A percentile compares a stretch with the other conserved stretches of the same genome.
Evolutionary conservation across 176 grass and related monocot genomes (phyloP).

Genomic region (Oryza brachyantha): DNA sequence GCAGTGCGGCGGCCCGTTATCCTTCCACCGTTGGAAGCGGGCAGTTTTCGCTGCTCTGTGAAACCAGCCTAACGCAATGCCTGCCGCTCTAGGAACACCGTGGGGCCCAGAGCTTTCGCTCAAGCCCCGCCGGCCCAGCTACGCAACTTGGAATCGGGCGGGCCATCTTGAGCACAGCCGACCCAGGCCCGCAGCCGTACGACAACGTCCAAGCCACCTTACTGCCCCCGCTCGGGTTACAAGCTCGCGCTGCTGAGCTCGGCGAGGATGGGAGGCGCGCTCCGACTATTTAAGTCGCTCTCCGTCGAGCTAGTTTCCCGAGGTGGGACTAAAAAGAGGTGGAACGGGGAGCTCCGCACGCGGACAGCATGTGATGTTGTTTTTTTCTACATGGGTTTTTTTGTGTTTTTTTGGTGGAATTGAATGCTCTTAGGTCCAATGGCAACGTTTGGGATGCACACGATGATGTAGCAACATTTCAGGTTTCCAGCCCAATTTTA

Average conservation of each 20-base stretch:
- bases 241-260: constrained; percentile 28
- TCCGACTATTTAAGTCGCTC: neutral
- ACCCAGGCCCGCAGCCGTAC: neutral
- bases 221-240: constrained; percentile 23
- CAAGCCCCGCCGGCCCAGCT: neutral
- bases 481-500: neutral
- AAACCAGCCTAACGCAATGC: constrained; percentile 32
- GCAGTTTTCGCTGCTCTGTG: constrained; percentile 43
- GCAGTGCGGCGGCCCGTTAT: constrained; percentile 23
- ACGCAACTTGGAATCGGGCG: constrained; percentile 27
- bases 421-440: too few species aligned
- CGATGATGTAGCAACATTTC: neutral
- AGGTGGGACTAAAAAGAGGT: constrained; percentile 36
- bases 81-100: neutral
- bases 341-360: neutral
- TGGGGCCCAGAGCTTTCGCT: neutral
- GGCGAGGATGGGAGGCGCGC: rapidly evolving
- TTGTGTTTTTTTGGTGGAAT: neutral
- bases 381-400: neutral
- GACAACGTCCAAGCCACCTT: neutral
- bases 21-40: constrained; percentile 41
- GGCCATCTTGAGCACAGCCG: neutral
- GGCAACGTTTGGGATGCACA: too few species aligned
- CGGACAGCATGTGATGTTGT: neutral
- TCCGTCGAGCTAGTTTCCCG: rapidly evolving